Evolutionary conservation across 1,284 basidiomycete genomes (phyloP).

Genomic region (Puccinia hordei): DNA sequence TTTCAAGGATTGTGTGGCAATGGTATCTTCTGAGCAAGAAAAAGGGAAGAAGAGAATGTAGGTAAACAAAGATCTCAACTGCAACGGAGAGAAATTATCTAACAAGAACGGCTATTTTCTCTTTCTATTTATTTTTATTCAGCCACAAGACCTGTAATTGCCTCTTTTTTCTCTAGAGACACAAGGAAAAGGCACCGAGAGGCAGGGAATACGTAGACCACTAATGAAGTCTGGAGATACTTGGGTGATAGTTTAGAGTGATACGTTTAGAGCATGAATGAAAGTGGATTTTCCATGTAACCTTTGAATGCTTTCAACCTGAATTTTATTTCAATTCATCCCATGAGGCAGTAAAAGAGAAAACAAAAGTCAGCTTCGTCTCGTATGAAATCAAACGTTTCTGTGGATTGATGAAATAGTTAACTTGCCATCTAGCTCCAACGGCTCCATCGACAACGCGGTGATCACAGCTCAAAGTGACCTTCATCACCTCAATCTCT

Average conservation of each 20-base stretch:
- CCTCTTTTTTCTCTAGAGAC: background rate
- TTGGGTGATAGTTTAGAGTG: background rate
- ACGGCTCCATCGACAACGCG: constrained; percentile 70
- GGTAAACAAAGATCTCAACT: constrained; percentile 1
- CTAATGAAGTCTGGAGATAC: background rate
- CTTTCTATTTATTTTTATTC: background rate
- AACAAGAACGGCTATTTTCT: constrained; percentile 6
- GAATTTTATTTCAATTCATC: background rate
- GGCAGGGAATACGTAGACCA: background rate
- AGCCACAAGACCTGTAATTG: background rate
- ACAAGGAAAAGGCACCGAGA: background rate
- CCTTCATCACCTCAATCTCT: constrained; percentile 89
- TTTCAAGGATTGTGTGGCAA: too few relatives aligned
- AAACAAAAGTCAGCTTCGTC: background rate
- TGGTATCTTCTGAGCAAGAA: background rate
- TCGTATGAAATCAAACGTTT: background rate
- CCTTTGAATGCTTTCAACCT: constrained; percentile 86
- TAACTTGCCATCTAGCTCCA: constrained; percentile 72
- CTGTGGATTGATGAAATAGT: constrained; percentile 51
- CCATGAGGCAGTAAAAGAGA: background rate
- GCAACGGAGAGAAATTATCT: background rate
- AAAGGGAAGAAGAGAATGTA: background rate
- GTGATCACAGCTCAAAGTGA: constrained; percentile 92
- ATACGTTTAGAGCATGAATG: constrained; percentile 57
- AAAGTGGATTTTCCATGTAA: constrained; percentile 90